Evolutionary conservation across 768 basidiomycete genomes (phyloP).

Genomic region (Chlorophyllum brunneum): DNA sequence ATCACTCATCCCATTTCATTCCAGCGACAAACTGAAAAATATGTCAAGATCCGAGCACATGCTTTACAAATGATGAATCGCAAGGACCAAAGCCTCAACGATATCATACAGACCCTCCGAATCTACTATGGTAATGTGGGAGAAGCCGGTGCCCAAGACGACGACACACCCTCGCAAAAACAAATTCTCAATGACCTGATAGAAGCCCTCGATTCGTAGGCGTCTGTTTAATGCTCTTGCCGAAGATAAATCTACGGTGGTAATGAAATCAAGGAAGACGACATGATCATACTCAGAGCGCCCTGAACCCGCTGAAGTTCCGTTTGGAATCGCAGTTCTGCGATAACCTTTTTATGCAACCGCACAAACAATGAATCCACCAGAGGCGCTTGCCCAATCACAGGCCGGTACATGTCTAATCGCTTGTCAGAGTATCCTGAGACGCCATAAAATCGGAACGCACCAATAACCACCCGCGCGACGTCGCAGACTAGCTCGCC

Average conservation of each 20-base stretch:
- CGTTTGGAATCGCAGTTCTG: constrained; percentile 85
- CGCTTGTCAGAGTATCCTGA: background rate
- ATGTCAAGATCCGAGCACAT: constrained; percentile 70
- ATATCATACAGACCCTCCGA: constrained; percentile 68
- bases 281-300: constrained; percentile 87
- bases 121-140: constrained; percentile 74
- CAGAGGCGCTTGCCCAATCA: constrained; percentile 91
- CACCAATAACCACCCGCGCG: constrained; percentile 79
- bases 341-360: constrained; percentile 77
- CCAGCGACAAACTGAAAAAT: background rate
- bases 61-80: constrained; percentile 71
- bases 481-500: constrained; percentile 87
- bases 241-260: constrained; percentile 5
- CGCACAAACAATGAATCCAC: constrained; percentile 85
- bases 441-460: constrained; percentile 22
- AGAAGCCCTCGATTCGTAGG: constrained; percentile 41
- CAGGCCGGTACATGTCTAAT: constrained; percentile 85
- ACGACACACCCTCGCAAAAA: constrained; percentile 50
- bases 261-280: constrained; percentile 37
- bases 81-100: constrained; percentile 63
- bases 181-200: constrained; percentile 71
- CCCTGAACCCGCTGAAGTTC: constrained; percentile 82
- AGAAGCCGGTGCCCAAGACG: constrained; percentile 32
- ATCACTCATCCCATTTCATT: constrained; percentile 4
- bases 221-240: background rate